phyloP scores from a whole-genome alignment of 169 alveolate species.

The Plasmodium fragile region DNA sequence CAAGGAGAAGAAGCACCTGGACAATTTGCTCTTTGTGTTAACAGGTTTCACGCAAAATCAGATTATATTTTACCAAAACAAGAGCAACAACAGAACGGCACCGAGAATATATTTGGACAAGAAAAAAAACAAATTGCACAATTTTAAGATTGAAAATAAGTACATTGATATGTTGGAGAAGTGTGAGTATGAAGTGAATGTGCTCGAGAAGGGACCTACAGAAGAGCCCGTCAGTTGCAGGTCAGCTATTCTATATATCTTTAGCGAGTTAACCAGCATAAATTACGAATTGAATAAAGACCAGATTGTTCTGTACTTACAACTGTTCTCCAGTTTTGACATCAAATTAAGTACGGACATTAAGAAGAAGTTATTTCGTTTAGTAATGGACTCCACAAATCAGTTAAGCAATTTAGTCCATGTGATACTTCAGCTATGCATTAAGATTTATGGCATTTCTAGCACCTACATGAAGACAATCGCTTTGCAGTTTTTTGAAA shows the following conservation, averaged over 20 bases:
- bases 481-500: slow-evolving; percentile 29
- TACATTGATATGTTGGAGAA: slow-evolving; percentile 48
- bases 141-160: slow-evolving; percentile 71
- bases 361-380: slow-evolving; percentile 38
- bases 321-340: slow-evolving; percentile 56
- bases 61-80: slow-evolving; percentile 50
- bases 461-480: slow-evolving; percentile 66
- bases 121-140: slow-evolving; percentile 42
- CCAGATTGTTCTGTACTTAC: slow-evolving; percentile 27
- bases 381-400: slow-evolving; percentile 11
- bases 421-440: slow-evolving; percentile 15
- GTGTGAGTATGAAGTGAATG: slow-evolving; percentile 44
- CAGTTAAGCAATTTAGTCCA: background rate
- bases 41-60: slow-evolving; percentile 65
- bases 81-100: background rate
- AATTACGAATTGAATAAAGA: slow-evolving; percentile 40
- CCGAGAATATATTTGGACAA: slow-evolving; percentile 22
- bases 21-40: slow-evolving; percentile 63
- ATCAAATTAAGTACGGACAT: slow-evolving; percentile 42
- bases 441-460: slow-evolving; percentile 32
- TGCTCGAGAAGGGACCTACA: background rate
- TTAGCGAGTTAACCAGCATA: slow-evolving; percentile 54
- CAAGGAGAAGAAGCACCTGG: slow-evolving; percentile 23
- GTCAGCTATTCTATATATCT: slow-evolving; percentile 53
- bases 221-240: slow-evolving; percentile 57